Base-by-base conservation (phyloP, 2,329 filamentous ascomycete species). In the Tolypocladium album region DNA sequence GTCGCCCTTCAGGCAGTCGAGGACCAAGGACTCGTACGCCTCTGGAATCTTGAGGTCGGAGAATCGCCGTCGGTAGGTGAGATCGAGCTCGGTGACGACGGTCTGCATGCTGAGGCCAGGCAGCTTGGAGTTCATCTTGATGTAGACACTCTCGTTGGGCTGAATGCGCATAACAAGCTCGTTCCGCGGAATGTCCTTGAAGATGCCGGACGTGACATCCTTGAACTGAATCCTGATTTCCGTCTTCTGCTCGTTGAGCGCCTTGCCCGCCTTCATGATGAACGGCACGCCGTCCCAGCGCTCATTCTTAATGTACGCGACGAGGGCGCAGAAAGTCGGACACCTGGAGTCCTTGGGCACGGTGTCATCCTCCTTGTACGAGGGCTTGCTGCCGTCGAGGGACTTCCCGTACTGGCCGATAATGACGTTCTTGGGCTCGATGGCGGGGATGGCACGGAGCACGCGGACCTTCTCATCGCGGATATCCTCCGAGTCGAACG, bases 121-220 rank as follows among this genome's bases (percentile, higher is more conserved):
- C 61, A 99, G 83, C 83, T 99, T 99, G 38, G 93, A 97, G 88
- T 99, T 99, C 94, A 99, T 99, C 87, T 99, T 99, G 77, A 97
- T 96, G 80, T 99, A 99, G 67, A 99, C 92, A 73, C 90, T 96
- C 83, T 99, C 94, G 80, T 99, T 99, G 69, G 94, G 94, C 81
- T 99, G 94, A 66, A 99, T 96, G 67, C 94, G 92, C 81, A 99
- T 97, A 70, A 99, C 94, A 66, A 99, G 88, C 80, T 99, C 94
- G 81, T 99, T 99, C 67, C 95, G 89, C 62, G 94, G 95, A 72
- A 99, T 99, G 74, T 99, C 93, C 84, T 97, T 97, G 82, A 99
- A 99, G 77, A 99, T 99, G 67, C 95, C 94, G 56, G 92, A 97
- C 27, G 94, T 97, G 65, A 99, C 94, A 73, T 99, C 94, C 83